Evolutionary conservation across 1,139 yeast species (phyloP), one percentile per base, ranked within the genome.

Genomic region (Suhomyces bokatorum): DNA sequence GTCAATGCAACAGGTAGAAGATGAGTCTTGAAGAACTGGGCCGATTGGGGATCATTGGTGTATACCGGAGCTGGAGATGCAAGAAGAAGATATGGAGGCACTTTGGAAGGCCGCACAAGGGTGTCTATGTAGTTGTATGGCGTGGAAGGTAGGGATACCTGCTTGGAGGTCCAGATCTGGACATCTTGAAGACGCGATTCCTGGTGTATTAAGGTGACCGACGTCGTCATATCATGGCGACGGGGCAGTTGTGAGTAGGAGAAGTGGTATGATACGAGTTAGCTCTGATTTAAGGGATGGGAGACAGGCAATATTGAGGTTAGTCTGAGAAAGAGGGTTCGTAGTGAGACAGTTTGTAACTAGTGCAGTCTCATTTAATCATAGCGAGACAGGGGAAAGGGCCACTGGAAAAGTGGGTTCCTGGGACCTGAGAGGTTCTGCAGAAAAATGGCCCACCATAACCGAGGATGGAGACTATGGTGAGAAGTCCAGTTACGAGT

Each of bases 61-160:
- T 59, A 71, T 4, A 72, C 64, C 26, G 53, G 51, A 10, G 59
- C 47, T 3, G 69, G 63, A 2, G 55, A 56, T 9, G 59, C 44
- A 31, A 52, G 54, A 6, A 70, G 46, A 29, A 73, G 52, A 45
- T 61, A 63, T 2, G 69, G 37, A 2, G 78, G 77, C 13, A 70
- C 54, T 37, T 53, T 45, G 4, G 30, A 20, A 5, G 44, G 44
- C 12, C 20, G 28, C 6, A 42, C 31, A 13, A 20, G 46, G 45
- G 37, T 16, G 29, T 37, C 26, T 5, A 42, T 28, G 29, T 42
- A 38, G 27, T 6, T 17, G 46, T 59, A 56, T 9, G 44, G 32
- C 1, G 40, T 14, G 15, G 13, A 28, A 31, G 28, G 32, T 17
- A 24, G 35, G 3, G 27, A 15, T 4, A 24, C 4, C 12, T 37